Conservation (phyloP, 805 yeast species). For the Starmerella bacillaris region DNA sequence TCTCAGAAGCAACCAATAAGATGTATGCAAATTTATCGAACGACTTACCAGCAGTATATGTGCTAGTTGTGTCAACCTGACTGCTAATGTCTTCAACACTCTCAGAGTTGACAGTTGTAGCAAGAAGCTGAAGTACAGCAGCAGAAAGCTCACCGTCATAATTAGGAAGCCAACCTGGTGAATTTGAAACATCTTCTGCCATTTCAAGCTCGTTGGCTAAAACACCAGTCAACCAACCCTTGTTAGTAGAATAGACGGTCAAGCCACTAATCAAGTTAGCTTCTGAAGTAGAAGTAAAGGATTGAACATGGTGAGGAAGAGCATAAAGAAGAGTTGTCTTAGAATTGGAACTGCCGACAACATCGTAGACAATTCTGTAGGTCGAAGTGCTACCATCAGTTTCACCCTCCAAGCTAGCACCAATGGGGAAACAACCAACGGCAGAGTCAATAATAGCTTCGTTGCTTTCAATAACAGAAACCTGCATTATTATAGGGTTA, state of each 20-base stretch:
- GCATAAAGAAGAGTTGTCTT: slow-evolving; percentile 36
- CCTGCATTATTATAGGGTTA: slow-evolving; percentile 30
- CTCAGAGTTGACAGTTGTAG: slow-evolving; percentile 35
- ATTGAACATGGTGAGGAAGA: slow-evolving; percentile 44
- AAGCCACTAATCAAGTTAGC: slow-evolving; percentile 17
- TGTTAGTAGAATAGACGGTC: slow-evolving; percentile 32
- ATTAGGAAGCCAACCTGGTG: slow-evolving; percentile 44
- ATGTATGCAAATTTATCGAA: slow-evolving; percentile 83
- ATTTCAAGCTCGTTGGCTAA: slow-evolving; percentile 21
- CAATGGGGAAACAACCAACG: slow-evolving; percentile 49
- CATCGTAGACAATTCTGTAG: slow-evolving; percentile 33
- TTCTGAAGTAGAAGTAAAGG: slow-evolving; percentile 25
- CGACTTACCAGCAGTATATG: slow-evolving; percentile 79
- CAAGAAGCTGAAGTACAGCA: slow-evolving; percentile 28
- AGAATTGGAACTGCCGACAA: slow-evolving; percentile 32
- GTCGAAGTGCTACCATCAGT: slow-evolving; percentile 30
- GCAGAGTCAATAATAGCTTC: slow-evolving; percentile 33
- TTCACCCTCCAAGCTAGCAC: slow-evolving; percentile 33
- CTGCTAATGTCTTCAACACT: slow-evolving; percentile 36
- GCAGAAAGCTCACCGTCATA: slow-evolving; percentile 25
- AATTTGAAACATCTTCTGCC: slow-evolving; percentile 26
- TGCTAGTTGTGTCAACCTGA: slow-evolving; percentile 56
- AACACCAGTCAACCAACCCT: slow-evolving; percentile 26
- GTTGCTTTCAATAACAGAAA: slow-evolving; percentile 31
- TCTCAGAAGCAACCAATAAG: slow-evolving; percentile 48